Base-by-base conservation (phyloP, 2,329 filamentous ascomycete species). In the Ramularia endophylla region DNA sequence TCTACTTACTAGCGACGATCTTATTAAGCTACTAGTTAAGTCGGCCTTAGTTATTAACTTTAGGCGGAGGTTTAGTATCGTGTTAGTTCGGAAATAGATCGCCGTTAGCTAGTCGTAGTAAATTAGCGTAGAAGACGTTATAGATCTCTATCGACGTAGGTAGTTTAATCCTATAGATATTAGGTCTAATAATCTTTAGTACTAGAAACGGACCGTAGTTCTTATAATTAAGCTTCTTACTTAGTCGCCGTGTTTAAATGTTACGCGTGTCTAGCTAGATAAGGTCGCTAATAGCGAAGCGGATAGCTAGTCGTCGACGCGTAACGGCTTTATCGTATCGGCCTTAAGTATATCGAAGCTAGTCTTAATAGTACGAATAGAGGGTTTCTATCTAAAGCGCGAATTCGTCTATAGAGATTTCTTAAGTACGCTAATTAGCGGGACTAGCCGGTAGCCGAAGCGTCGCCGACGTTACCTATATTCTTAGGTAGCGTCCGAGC, bases 231-330 rank as follows among this genome's bases (percentile, higher is more conserved):
- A 38, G 12, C n/a, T 38, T 38, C 35, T 38, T 38, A n/a, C n/a
- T 27, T 15, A 17, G 11, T 6, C 35, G 9, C 9, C 17, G n/a
- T 27, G 35, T 38, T 4, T 17, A 17, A 13, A 38, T 29, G 8
- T 38, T 38, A 27, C 35, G 35, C 5, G 13, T 27, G 22, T 38
- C 35, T n/a, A 38, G 25, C 35, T 38, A 38, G n/a, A 38, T 15
- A 9, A 1, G 16, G 4, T 38, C 35, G 20, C 35, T 17, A 7
- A 27, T 13, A 5, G 2, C 2, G 13, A 27, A 38, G 11, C 6
- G 25, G 15, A 20, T 20, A 2, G 22, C 27, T 12, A 18, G 20
- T 16, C 9, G 3, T n/a, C 25, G 9, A 3, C 27, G 12, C 6
- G 25, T 25, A 25, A 25, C 22, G 2, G 4, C 3, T 15, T 38